Base-by-base conservation (phyloP, 129 eudicot species). In the Solidago caesia region DNA sequence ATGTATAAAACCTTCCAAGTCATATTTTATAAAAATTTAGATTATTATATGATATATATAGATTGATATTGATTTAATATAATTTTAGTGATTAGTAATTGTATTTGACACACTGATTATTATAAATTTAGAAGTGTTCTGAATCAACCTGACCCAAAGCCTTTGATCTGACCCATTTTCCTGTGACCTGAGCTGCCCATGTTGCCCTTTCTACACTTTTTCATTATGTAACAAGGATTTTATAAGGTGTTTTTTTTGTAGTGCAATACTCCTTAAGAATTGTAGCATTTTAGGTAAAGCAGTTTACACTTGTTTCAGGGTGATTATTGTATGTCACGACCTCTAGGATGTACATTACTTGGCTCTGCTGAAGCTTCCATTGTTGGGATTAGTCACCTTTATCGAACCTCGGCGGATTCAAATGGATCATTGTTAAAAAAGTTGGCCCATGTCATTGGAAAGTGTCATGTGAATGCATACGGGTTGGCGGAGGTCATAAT, bases 291-390 rank as follows among this genome's bases (percentile, higher is more conserved):
- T 7, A 10, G 14, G 47, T 33, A 63, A 41, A 13, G n/a, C 12
- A 72, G 44, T 51, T 61, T 4, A 44, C 14, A 52, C 68, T 42
- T 51, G 45, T 78, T 64, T 57, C 90, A 88, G 97, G 90, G 82
- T 61, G 78, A 75, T 64, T 53, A 53, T 51, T 65, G 56, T 55
- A 64, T 67, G 75, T 72, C 83, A 70, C 81, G 56, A 77, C 70
- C 87, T 64, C 67, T 66, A 55, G 71, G 75, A 57, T 70, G 56
- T 51, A 79, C 72, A 82, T 62, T 80, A 70, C 84, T 92, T 64
- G 96, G 96, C 39, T 87, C 89, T 72, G 86, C 89, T 74, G 96
- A 92, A 84, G 87, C 96, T 69, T 89, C 94, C 62, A 88, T 89
- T 44, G 98, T 89, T 68, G 98, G 98, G 25, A 71, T 92, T 62